These are phyloP conservation scores for Suillus alpinus DNA, from an alignment of 768 basidiomycete genomes.

Conservation along the genomic window DNA sequence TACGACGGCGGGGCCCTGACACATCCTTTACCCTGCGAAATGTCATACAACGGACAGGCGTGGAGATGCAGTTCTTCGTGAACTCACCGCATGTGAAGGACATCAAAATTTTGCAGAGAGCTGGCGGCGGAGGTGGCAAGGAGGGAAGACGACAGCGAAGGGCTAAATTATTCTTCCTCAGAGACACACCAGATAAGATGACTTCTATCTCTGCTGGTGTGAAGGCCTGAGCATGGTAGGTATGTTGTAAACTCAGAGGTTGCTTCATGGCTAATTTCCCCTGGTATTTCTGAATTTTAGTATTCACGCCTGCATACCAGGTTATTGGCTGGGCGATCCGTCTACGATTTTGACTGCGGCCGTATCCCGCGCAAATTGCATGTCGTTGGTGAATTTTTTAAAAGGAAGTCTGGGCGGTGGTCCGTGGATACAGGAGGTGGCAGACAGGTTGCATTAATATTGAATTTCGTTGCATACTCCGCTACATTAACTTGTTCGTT, in stretches of 20 bases:
- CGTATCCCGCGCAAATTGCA: not conserved
- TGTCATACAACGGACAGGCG: conserved; percentile 85
- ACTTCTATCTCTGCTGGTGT: conserved; percentile 58
- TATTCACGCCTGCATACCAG: not conserved
- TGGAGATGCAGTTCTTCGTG: conserved; percentile 90
- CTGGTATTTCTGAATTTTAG: not conserved
- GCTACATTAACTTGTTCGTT: not conserved
- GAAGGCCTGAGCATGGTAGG: conserved; percentile 8
- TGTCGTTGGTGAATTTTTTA: not conserved
- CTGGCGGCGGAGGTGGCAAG: conserved; percentile 35
- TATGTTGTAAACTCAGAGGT: not conserved
- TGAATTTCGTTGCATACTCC: not conserved
- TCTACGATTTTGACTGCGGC: not conserved
- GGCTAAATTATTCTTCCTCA: conserved; percentile 81
- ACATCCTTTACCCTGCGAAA: conserved; percentile 90
- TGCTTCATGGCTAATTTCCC: not conserved
- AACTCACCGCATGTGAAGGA: conserved; percentile 85
- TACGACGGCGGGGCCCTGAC: conserved; percentile 80
- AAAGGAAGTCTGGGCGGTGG: not conserved
- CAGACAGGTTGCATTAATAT: not conserved
- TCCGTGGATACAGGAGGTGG: not conserved
- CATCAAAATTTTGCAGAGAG: conserved; percentile 73
- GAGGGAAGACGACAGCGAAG: conserved; percentile 62
- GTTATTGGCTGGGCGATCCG: not conserved
- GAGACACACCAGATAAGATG: conserved; percentile 86